A percentile compares a stretch with the other conserved stretches of the same genome.
These are phyloP conservation scores for Crithidia bombi DNA, from an alignment of 208 protist species.

Conservation along the genomic window DNA sequence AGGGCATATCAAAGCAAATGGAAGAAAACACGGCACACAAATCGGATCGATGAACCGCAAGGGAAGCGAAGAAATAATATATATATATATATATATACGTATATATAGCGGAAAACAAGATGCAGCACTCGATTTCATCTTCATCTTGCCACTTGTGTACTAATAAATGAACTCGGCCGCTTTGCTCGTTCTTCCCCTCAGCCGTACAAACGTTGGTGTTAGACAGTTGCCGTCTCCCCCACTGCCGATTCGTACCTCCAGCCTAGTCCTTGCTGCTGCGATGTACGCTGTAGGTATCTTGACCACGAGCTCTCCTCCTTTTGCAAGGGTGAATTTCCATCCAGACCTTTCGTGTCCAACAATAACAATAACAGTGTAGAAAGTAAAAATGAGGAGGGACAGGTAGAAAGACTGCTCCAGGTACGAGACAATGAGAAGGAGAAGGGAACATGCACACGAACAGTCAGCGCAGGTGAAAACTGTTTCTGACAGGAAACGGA, in stretches of 20 bases:
- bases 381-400: background rate
- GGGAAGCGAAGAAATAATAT: constrained; percentile 12
- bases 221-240: background rate
- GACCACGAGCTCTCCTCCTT: too few relatives aligned
- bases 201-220: background rate
- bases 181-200: background rate
- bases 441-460: background rate
- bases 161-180: constrained; percentile 1
- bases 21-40: background rate
- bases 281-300: too few relatives aligned
- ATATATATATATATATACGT: too few relatives aligned
- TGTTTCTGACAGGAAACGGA: constrained; percentile 1
- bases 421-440: too few relatives aligned
- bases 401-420: background rate
- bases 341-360: too few relatives aligned
- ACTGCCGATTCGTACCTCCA: too few relatives aligned
- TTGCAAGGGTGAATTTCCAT: too few relatives aligned
- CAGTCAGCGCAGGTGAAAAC: background rate
- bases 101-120: constrained; percentile 17
- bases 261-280: too few relatives aligned
- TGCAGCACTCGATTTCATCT: constrained; percentile 3
- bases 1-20: background rate
- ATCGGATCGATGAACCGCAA: constrained; percentile 22
- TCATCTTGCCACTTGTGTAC: constrained; percentile 16
- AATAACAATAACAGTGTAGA: background rate